phyloP scores from a whole-genome alignment of 2,329 filamentous ascomycete genomes.

The Diaporthe australafricana region DNA sequence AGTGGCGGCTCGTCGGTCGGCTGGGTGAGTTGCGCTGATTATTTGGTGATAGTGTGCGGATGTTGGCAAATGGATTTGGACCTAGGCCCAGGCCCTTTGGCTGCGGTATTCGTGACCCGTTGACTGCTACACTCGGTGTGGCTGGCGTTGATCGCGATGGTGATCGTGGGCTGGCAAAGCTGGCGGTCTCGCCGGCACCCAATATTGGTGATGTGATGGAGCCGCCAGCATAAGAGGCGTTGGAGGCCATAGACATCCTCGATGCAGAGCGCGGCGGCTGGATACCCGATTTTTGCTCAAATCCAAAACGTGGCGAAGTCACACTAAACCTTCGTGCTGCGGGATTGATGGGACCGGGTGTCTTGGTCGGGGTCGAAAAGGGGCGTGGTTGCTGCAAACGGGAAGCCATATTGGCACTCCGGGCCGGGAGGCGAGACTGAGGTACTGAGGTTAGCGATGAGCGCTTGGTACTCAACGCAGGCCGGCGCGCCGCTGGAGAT shows the following conservation, averaged over 20 bases:
- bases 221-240: constrained; percentile 30
- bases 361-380: constrained; percentile 21
- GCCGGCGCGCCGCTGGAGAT: constrained; percentile 37
- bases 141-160: constrained; percentile 28
- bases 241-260: constrained; percentile 52
- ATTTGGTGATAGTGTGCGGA: constrained; percentile 21
- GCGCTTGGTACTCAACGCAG: constrained; percentile 35
- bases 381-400: constrained; percentile 30
- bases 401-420: constrained; percentile 23
- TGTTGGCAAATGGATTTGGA: constrained; percentile 37
- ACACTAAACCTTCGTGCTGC: constrained; percentile 28
- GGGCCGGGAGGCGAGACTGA: constrained; percentile 29
- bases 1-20: constrained; percentile 39
- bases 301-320: constrained; percentile 28
- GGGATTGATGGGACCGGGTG: background rate
- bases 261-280: constrained; percentile 51
- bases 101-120: constrained; percentile 33
- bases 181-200: constrained; percentile 59
- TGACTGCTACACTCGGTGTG: constrained; percentile 36
- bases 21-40: constrained; percentile 36
- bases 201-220: constrained; percentile 58
- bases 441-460: constrained; percentile 9
- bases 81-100: constrained; percentile 30
- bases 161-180: constrained; percentile 63
- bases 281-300: constrained; percentile 43